Conservation (phyloP, 352 stramenopile species). For the Pythium coloratum region DNA sequence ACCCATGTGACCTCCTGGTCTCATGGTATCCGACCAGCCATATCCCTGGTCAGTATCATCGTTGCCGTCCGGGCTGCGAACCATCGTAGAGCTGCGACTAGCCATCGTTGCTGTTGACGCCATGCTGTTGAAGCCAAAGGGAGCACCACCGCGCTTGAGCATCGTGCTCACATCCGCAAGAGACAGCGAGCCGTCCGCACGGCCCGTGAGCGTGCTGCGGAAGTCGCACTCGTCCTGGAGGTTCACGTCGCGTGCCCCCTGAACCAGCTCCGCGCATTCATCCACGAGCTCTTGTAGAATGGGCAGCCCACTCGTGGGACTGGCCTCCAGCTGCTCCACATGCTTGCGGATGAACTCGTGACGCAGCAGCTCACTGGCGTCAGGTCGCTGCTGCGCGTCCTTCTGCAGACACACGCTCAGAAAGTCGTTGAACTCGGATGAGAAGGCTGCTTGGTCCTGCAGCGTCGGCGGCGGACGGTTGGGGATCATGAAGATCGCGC, state of each 20-base stretch:
- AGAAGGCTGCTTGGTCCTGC: slow-evolving; percentile 40
- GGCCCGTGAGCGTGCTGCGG: slow-evolving; percentile 48
- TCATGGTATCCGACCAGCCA: slow-evolving; percentile 17
- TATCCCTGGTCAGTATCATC: not conserved
- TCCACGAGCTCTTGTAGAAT: slow-evolving; percentile 74
- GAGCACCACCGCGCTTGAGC: slow-evolving; percentile 35
- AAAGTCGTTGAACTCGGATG: slow-evolving; percentile 58
- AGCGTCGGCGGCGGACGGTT: slow-evolving; percentile 62
- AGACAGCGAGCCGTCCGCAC: slow-evolving; percentile 57
- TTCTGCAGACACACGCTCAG: slow-evolving; percentile 68
- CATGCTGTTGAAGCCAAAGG: slow-evolving; percentile 19
- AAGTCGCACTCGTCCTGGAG: slow-evolving; percentile 60
- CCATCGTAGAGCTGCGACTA: slow-evolving; percentile 16
- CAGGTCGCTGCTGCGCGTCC: slow-evolving; percentile 48
- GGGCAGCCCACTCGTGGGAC: slow-evolving; percentile 38
- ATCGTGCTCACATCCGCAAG: slow-evolving; percentile 69
- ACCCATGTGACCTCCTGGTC: not conserved
- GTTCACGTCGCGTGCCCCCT: slow-evolving; percentile 45
- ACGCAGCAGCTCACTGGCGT: slow-evolving; percentile 44
- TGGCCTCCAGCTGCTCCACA: slow-evolving; percentile 44
- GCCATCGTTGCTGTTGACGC: slow-evolving; percentile 18
- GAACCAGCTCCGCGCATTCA: slow-evolving; percentile 64
- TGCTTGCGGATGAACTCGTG: slow-evolving; percentile 70
- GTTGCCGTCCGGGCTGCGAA: slow-evolving; percentile 10
- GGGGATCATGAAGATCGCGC: slow-evolving; percentile 79